A percentile compares a stretch with the other conserved stretches of the same genome.
These are phyloP conservation scores for Pythium aristosporum DNA, from an alignment of 352 stramenopile species.

Conservation along the genomic window DNA sequence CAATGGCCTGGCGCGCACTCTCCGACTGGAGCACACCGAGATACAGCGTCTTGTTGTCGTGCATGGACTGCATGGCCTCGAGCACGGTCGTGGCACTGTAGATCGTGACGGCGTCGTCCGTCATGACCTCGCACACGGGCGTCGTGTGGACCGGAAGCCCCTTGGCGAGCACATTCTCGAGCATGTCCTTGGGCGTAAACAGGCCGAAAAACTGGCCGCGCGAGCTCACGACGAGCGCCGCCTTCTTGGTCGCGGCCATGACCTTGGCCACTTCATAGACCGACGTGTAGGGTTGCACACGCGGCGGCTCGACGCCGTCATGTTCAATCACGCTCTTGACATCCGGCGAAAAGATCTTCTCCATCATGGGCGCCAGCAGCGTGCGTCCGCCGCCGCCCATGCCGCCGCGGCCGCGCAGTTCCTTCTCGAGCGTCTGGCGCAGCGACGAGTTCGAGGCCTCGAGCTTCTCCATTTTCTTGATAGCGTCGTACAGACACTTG, in stretches of 20 bases:
- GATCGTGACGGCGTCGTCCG: conserved; percentile 73
- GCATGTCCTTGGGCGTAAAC: conserved; percentile 98
- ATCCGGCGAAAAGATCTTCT: conserved; percentile 87
- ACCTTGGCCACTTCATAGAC: conserved; percentile 92
- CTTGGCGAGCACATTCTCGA: conserved; percentile 94
- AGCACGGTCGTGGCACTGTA: conserved; percentile 70
- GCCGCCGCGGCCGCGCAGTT: conserved; percentile 52
- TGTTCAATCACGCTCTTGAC: conserved; percentile 84
- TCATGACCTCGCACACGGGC: conserved; percentile 91
- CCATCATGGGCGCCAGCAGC: conserved; percentile 81
- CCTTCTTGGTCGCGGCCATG: conserved; percentile 95
- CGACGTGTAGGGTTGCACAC: conserved; percentile 87
- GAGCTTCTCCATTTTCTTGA: conserved; percentile 96
- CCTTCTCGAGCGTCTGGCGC: conserved; percentile 74
- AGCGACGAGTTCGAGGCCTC: conserved; percentile 73
- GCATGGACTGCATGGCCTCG: conserved; percentile 88
- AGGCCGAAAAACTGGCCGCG: conserved; percentile 93
- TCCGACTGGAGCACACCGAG: conserved; percentile 80
- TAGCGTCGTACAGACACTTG: conserved; percentile 98
- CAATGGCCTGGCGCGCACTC: conserved; percentile 59
- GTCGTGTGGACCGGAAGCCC: conserved; percentile 91
- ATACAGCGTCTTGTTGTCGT: conserved; percentile 87
- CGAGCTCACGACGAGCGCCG: conserved; percentile 93
- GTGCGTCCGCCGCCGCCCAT: conserved; percentile 7
- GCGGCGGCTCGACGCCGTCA: conserved; percentile 70